A percentile compares a stretch with the other conserved stretches of the same genome.
Conservation (phyloP, 2,329 filamentous ascomycete genomes). For the Colletotrichum lini region DNA sequence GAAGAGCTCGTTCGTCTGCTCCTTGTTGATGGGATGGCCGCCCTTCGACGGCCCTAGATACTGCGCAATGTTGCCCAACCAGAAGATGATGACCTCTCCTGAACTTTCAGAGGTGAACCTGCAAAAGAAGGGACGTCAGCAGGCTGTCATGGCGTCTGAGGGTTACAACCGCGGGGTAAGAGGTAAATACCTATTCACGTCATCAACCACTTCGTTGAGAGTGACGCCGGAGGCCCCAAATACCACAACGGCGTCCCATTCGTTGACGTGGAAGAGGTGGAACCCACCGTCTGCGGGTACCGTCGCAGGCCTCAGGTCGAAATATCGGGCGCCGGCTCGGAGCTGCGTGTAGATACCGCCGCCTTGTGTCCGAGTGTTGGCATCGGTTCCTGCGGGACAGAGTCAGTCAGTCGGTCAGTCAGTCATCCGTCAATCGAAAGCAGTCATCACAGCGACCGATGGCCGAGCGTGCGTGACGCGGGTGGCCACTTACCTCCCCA, state of each 20-base stretch:
- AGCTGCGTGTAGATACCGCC: constrained; percentile 62
- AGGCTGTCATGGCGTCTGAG: too few relatives aligned
- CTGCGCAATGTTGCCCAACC: constrained; percentile 54
- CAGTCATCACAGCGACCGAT: too few relatives aligned
- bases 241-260: too few relatives aligned
- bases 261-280: too few relatives aligned
- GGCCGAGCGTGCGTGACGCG: too few relatives aligned
- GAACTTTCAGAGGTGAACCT: constrained; percentile 59
- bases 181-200: constrained; percentile 50
- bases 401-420: too few relatives aligned
- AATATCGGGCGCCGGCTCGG: constrained; percentile 60
- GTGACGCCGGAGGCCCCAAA: constrained; percentile 54
- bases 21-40: constrained; percentile 51
- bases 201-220: constrained; percentile 57
- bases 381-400: constrained; percentile 40
- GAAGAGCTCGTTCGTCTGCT: constrained; percentile 57
- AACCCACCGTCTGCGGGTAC: too few relatives aligned
- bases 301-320: constrained; percentile 56
- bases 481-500: too few relatives aligned
- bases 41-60: not conserved
- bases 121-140: constrained; percentile 42
- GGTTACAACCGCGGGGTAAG: too few relatives aligned
- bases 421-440: too few relatives aligned
- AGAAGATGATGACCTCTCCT: constrained; percentile 61
- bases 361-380: constrained; percentile 62